phyloP scores from a whole-genome alignment of 2,329 filamentous ascomycete species.

The Coniochaeta ligniaria region DNA sequence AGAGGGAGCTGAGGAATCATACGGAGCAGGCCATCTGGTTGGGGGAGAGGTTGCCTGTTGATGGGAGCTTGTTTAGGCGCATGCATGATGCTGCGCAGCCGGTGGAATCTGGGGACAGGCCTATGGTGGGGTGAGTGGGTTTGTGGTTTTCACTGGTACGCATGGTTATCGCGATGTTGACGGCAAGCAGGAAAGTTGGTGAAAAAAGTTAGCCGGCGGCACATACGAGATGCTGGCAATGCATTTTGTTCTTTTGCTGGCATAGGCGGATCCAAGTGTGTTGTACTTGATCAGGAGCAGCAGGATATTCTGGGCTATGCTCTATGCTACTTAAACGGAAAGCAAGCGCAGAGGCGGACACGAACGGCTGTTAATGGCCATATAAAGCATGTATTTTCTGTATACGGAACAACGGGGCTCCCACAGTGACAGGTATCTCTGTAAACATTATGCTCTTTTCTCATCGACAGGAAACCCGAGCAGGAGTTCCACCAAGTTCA shows the following conservation, averaged over 20 bases:
- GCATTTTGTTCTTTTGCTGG: too few species aligned
- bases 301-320: too few species aligned
- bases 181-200: too few species aligned
- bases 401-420: background rate
- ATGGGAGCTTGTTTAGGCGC: slow-evolving; percentile 42
- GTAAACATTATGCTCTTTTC: background rate
- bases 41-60: slow-evolving; percentile 58
- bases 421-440: background rate
- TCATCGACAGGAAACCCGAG: background rate
- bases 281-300: too few species aligned
- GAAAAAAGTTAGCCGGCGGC: too few species aligned
- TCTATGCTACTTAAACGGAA: background rate
- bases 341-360: background rate
- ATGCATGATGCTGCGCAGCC: slow-evolving; percentile 5
- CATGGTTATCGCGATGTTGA: too few species aligned
- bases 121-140: background rate
- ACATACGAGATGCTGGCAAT: too few species aligned
- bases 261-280: too few species aligned
- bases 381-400: slow-evolving; percentile 1
- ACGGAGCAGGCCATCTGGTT: slow-evolving; percentile 67
- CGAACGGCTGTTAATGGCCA: background rate
- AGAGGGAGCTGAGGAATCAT: slow-evolving; percentile 46
- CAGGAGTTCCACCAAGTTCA: background rate
- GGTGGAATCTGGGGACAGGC: background rate
- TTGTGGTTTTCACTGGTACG: background rate